Conservation (phyloP, 306 rosid species). For the Prunus persica region DNA sequence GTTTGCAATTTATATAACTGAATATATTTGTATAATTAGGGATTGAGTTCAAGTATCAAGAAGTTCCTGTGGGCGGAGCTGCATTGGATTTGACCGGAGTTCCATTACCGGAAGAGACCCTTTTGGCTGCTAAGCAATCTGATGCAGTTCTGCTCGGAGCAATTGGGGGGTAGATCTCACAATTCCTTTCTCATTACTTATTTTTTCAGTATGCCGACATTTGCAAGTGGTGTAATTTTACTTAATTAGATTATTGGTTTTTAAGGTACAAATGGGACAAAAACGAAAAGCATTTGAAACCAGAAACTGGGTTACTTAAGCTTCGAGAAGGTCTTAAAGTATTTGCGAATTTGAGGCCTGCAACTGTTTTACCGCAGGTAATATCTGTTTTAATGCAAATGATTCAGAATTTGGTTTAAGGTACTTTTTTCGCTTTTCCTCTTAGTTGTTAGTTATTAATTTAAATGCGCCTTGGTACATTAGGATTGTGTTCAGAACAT, state of each 20-base stretch:
- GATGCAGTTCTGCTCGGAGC: slow-evolving; percentile 87
- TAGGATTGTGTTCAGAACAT: not conserved
- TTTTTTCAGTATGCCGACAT: not conserved
- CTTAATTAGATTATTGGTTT: not conserved
- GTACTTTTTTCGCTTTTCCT: not conserved
- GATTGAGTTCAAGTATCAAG: slow-evolving; percentile 58
- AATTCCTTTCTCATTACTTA: not conserved
- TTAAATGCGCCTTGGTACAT: not conserved
- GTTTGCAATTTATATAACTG: not conserved
- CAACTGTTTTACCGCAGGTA: slow-evolving; percentile 78
- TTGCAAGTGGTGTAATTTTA: not conserved
- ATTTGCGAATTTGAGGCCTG: slow-evolving; percentile 83
- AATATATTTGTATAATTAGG: slow-evolving; percentile 35
- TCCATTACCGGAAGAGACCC: slow-evolving; percentile 82
- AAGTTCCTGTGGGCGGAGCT: slow-evolving; percentile 84
- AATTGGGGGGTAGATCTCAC: slow-evolving; percentile 73
- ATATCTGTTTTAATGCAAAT: not conserved
- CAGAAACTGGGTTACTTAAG: slow-evolving; percentile 85
- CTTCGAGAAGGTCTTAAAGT: slow-evolving; percentile 66
- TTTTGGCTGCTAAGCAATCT: slow-evolving; percentile 62
- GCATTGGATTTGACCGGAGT: slow-evolving; percentile 83
- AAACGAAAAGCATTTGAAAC: slow-evolving; percentile 75
- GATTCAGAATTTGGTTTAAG: too few relatives aligned
- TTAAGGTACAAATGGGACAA: slow-evolving; percentile 80
- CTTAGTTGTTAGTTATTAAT: not conserved